A percentile compares a stretch with the other conserved stretches of the same genome.
These are phyloP conservation scores for Dryas drummondii DNA, from an alignment of 306 rosid species.

Conservation along the genomic window DNA sequence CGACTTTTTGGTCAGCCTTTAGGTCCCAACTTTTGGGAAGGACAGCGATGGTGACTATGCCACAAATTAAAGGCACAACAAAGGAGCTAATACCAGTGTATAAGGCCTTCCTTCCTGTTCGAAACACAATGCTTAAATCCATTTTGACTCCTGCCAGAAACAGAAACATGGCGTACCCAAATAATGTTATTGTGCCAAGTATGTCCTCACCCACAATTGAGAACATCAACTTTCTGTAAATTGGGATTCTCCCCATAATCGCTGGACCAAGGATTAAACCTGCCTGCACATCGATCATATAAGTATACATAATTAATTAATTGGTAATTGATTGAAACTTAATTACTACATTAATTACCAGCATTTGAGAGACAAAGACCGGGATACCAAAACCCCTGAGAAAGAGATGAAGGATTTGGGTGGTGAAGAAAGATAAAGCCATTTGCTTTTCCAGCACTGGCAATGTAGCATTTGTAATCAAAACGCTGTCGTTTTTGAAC, in stretches of 20 bases:
- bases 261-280: conserved; percentile 7
- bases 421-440: background rate
- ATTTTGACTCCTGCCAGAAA: conserved; percentile 11
- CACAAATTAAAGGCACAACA: background rate
- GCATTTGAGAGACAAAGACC: conserved; percentile 6
- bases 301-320: too few relatives aligned
- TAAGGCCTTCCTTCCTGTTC: conserved; percentile 7
- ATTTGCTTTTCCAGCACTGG: conserved; percentile 6
- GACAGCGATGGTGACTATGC: background rate
- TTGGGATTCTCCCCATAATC: background rate
- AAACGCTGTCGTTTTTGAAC: too few relatives aligned
- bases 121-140: background rate
- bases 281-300: background rate
- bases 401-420: conserved; percentile 6
- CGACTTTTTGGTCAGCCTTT: too few relatives aligned
- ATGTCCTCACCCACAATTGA: background rate
- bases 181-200: background rate
- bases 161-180: conserved; percentile 9
- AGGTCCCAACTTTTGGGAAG: background rate
- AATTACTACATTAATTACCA: background rate
- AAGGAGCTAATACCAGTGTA: conserved; percentile 5
- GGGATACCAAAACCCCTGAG: background rate
- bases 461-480: background rate
- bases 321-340: too few relatives aligned
- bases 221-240: background rate